Evolutionary conservation across 2,329 filamentous ascomycete genomes (phyloP).

Genomic region (Aschersonia sp.): DNA sequence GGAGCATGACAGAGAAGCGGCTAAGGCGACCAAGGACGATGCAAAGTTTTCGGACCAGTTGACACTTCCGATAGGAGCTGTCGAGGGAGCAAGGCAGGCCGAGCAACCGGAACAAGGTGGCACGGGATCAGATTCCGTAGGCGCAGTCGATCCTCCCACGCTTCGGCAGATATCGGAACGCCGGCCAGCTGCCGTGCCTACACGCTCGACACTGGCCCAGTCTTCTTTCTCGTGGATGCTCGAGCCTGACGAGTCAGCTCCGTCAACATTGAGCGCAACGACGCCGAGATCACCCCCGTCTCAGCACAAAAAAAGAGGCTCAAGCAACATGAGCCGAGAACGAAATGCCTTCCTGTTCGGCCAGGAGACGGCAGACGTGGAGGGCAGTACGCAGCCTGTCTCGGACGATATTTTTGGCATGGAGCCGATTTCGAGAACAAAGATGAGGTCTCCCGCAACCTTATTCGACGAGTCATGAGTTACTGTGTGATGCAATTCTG

Average conservation of each 20-base stretch:
- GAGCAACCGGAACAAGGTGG: background rate
- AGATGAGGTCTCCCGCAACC: slow-evolving; percentile 3
- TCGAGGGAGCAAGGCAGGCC: too few species aligned
- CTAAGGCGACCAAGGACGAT: too few species aligned
- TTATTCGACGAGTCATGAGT: slow-evolving; percentile 1
- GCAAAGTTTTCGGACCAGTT: too few species aligned
- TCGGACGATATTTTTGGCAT: slow-evolving; percentile 40
- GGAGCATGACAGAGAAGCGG: too few species aligned
- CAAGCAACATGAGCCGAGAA: slow-evolving; percentile 32
- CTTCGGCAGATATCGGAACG: slow-evolving; percentile 1
- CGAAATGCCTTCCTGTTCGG: slow-evolving; percentile 46
- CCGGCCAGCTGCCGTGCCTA: slow-evolving; percentile 31
- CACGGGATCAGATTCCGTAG: background rate
- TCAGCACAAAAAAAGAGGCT: slow-evolving; percentile 24
- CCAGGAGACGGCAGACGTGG: slow-evolving; percentile 26
- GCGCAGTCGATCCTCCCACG: background rate
- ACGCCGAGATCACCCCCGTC: slow-evolving; percentile 15
- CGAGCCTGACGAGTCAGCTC: slow-evolving; percentile 32
- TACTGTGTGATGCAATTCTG: too few species aligned
- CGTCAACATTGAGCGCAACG: slow-evolving; percentile 6
- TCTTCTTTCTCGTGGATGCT: slow-evolving; percentile 74
- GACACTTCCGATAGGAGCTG: too few species aligned
- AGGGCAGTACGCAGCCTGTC: slow-evolving; percentile 19
- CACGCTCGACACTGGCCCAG: slow-evolving; percentile 52
- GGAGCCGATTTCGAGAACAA: slow-evolving; percentile 27